Evolutionary conservation across 2,329 filamentous ascomycete species (phyloP), one percentile per base, ranked within the genome.

Genomic region (Uncinocarpus reesii): DNA sequence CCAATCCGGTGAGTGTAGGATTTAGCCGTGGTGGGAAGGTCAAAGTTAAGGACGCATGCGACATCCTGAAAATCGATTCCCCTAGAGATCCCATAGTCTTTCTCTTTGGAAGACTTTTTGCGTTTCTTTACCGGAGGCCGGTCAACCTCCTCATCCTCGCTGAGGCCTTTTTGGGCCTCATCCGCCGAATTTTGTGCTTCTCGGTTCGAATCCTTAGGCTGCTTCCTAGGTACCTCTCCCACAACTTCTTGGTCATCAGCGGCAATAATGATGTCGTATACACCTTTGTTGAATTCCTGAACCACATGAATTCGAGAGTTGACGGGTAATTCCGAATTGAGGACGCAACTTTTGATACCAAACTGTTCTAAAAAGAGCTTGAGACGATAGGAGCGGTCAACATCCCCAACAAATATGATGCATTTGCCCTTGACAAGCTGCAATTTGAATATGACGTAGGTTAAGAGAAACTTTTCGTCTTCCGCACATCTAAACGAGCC

Each of bases 21-120:
- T 63, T 87, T 93, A 31, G 87, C 83, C 7, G 82, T 84, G 13
- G 81, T 79, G 0, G 92, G 92, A 13, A 98, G 81, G 65, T 98
- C 92, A 65, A 98, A 98, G 70, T 98, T 98, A 63, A 98, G 80
- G 20, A 98, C 89, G 53, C 86, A 88, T 2, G 87, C 81, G 47
- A 98, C 89, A 61, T 95, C 90, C 60, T 92, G 83, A 72, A 98
- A 98, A 67, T 98, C 92, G 58, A 98, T 93, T 50, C 90, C 92
- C 58, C 92, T 80, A 8, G 89, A 90, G n/a, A 98, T 83, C 15
- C 92, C 89, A 60, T 92, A 98, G 60, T 98, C 92, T 54, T 85
- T 83, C 59, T 93, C 85, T 58, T 80, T 82, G 4, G 73, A 70
- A 13, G 75, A 74, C 63, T 81, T 80, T 51, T 79, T 78, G 62